Evolutionary conservation across 441 rosid genomes (phyloP).

Genomic region (Populus hybrid): DNA sequence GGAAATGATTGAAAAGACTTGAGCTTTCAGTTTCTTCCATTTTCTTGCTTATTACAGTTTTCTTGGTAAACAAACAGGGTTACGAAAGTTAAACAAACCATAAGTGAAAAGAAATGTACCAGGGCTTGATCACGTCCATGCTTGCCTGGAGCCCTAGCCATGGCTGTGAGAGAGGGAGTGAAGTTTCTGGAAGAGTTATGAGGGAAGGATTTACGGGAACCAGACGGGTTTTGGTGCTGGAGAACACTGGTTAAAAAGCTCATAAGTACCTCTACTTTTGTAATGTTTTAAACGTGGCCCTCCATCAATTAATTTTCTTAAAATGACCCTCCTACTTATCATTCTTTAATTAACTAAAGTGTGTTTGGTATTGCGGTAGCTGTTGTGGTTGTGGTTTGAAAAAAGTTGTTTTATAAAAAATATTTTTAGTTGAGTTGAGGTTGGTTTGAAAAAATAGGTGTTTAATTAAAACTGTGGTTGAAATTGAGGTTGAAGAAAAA

Average conservation of each 20-base stretch:
- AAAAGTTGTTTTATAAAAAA: too few species aligned
- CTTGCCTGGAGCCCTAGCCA: conserved; percentile 47
- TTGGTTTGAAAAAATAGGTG: too few species aligned
- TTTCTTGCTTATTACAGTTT: neutral
- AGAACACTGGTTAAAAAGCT: neutral
- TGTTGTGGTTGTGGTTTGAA: too few species aligned
- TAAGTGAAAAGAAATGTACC: conserved; percentile 27
- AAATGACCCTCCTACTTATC: too few species aligned
- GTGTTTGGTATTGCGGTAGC: too few species aligned
- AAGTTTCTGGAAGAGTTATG: conserved; percentile 21
- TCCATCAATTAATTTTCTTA: too few species aligned
- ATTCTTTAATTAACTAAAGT: too few species aligned
- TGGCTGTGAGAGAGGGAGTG: conserved; percentile 16
- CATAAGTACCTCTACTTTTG: neutral
- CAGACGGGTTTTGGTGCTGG: neutral
- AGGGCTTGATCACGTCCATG: conserved; percentile 64
- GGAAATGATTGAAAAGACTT: neutral
- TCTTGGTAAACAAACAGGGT: neutral
- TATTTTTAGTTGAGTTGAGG: too few species aligned
- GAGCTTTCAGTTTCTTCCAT: neutral
- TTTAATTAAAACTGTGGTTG: too few species aligned
- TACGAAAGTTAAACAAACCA: neutral
- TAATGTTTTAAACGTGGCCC: too few species aligned
- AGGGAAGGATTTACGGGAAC: neutral
- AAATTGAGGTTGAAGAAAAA: too few species aligned